A percentile compares a stretch with the other conserved stretches of the same genome.
phyloP scores from a whole-genome alignment of 176 grass and related monocot genomes.

The Eleusine coracana region DNA sequence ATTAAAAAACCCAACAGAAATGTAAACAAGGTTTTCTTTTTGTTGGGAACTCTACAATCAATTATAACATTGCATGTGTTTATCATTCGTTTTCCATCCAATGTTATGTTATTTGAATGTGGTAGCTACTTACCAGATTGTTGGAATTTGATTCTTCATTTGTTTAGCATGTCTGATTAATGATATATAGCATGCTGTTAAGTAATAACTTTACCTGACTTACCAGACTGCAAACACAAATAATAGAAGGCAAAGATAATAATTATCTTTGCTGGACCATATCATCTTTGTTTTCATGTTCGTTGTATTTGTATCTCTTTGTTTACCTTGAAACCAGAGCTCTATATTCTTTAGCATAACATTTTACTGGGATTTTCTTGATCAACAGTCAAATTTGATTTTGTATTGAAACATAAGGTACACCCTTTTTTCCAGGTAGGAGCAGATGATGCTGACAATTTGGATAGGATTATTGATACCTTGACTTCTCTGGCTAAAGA shows the following conservation, averaged over 20 bases:
- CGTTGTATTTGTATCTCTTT: neutral
- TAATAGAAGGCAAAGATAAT: neutral
- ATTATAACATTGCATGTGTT: neutral
- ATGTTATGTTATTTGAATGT: neutral
- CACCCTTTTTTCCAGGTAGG: slow-evolving; percentile 63
- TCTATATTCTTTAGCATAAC: neutral
- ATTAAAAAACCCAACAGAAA: neutral
- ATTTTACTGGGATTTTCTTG: neutral
- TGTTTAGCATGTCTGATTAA: neutral
- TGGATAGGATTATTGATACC: slow-evolving; percentile 84
- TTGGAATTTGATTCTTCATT: neutral
- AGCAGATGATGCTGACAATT: slow-evolving; percentile 63
- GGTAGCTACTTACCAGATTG: neutral
- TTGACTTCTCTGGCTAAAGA: slow-evolving; percentile 69
- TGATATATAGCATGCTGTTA: neutral
- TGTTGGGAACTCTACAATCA: neutral
- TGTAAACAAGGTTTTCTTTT: neutral
- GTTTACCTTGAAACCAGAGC: neutral
- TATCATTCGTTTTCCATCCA: neutral
- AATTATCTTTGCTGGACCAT: neutral
- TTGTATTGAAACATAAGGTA: slow-evolving; percentile 32
- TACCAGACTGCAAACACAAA: neutral
- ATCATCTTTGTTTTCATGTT: neutral
- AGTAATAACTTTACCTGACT: neutral
- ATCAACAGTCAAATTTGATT: neutral